Evolutionary conservation across 345 rosid species (phyloP), one percentile per base, ranked within the genome.

Genomic region (Eucalyptus erythrocorys): DNA sequence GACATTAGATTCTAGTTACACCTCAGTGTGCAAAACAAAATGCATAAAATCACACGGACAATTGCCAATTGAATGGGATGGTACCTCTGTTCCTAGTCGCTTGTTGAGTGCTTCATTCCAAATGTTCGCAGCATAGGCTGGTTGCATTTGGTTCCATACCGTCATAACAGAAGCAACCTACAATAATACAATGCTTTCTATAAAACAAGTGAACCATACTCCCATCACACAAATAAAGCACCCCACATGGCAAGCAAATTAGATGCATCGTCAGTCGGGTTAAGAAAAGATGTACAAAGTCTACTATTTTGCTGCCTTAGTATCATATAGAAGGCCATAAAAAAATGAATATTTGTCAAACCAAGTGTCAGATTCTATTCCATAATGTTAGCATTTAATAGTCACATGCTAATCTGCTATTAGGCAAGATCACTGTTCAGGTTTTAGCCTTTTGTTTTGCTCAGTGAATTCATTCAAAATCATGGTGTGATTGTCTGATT

Each of bases 91-190:
- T 89, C 99, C 99, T 48, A 98, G 99, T 86, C 99, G 94, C 92
- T 93, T 96, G 92, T 98, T 98, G 91, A 97, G 91, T 59, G 98
- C 99, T 93, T 98, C 99, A 87, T 95, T 97, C 99, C 98, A 96
- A 93, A 97, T 91, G 90, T 97, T 96, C 79, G 98, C 97, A 88
- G 99, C 98, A 94, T 96, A 97, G 71, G 91, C 95, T 89, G 99
- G 99, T 91, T 98, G 98, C 32, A 96, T 92, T 85, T 96, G 94
- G 91, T 92, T 96, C 99, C 99, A 98, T 87, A 98, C 97, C 21
- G 98, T 94, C 99, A 97, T 96, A 87, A 95, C 95, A 89, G 99
- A 98, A 91, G 99, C 99, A 86, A 98, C 98, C 99, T 97, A 93
- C 45, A 91, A 45, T 64, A 89, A 90, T 55, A 85, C 17, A 68